A percentile compares a stretch with the other conserved stretches of the same genome.
Evolutionary conservation across 2,329 filamentous ascomycete genomes (phyloP).

Genomic region (Colletotrichum orbiculare): DNA sequence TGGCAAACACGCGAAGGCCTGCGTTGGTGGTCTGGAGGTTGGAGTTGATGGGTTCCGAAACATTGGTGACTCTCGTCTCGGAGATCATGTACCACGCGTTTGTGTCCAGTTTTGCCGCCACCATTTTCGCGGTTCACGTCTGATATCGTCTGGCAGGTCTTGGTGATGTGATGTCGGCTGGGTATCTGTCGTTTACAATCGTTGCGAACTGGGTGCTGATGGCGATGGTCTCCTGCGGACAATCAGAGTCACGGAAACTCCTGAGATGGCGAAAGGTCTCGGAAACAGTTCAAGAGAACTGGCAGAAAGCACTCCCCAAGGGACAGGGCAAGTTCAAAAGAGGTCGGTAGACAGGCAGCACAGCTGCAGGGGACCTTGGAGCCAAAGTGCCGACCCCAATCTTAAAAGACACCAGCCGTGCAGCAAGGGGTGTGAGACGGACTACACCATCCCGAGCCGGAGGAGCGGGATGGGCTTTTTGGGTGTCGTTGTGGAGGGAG

Average conservation of each 20-base stretch:
- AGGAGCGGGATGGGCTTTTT: slow-evolving; percentile 25
- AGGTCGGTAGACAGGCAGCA: not conserved
- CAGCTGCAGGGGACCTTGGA: not conserved
- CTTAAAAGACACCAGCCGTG: not conserved
- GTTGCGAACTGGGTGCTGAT: no score
- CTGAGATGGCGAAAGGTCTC: not conserved
- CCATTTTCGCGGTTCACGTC: slow-evolving; percentile 13
- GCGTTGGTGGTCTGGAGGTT: slow-evolving; percentile 37
- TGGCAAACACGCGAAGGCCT: slow-evolving; percentile 40
- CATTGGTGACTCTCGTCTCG: slow-evolving; percentile 48
- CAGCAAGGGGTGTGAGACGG: slow-evolving; percentile 10
- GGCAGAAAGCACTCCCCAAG: not conserved
- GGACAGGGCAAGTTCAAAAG: not conserved
- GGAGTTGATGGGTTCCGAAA: slow-evolving; percentile 28
- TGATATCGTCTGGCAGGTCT: not conserved
- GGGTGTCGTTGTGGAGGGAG: slow-evolving; percentile 3
- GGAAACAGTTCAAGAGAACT: not conserved
- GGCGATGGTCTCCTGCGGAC: no score
- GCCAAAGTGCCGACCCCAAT: slow-evolving; percentile 12
- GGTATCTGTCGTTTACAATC: not conserved
- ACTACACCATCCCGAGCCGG: slow-evolving; percentile 15
- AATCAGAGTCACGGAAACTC: no score
- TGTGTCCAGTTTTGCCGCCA: slow-evolving; percentile 44
- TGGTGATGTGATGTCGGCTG: not conserved
- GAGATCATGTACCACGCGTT: slow-evolving; percentile 51